Evolutionary conservation across 176 grass and related monocot species (phyloP), one percentile per base, ranked within the genome.

Genomic region (Paspalum vaginatum): DNA sequence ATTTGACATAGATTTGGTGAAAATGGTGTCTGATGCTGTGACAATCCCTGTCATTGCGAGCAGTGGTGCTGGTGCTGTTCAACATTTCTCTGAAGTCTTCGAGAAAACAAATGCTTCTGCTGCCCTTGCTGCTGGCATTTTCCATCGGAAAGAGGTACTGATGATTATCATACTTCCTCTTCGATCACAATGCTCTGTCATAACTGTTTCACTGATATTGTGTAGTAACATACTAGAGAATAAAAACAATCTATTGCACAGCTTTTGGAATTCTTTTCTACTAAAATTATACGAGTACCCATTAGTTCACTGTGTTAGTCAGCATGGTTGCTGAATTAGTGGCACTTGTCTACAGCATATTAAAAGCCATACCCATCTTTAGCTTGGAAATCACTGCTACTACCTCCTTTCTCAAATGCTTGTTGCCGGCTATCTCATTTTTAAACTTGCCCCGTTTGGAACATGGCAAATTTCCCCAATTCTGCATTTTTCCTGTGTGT

Each of bases 41-140:
- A 95, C 90, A 32, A 93, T 99, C 69, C 96, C 92, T 50, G 92
- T 95, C 67, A 99, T 99, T 72, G 92, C 95, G 78, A 98, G 95
- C 75, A 95, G 90, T 78, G 95, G 92, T 60, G 92, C 92, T 59
- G 95, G 95, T 58, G 10, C 70, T 4, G 88, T 93, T 3, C 50
- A 93, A 70, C 96, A 99, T 72, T 95, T 99, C 74, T 86, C 90
- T 20, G 86, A 99, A 74, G 88, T 99, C 17, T 99, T 99, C 76
- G 64, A 93, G 26, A 89, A 93, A 90, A 99, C 96, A 64, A 91
- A 88, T 80, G 95, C 95, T 27, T 95, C 95, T 73, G 90, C 95
- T 84, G 95, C 95, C 6, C 95, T 98, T 87, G 96, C 96, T 48
- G 92, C 92, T 45, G 92, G 92, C 27, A 95, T 99, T 93, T 99